Percentiles rank a stretch among this genome's conserved stretches.
Evolutionary conservation across 2,329 filamentous ascomycete genomes (phyloP).

Genomic region (Didymella exigua): DNA sequence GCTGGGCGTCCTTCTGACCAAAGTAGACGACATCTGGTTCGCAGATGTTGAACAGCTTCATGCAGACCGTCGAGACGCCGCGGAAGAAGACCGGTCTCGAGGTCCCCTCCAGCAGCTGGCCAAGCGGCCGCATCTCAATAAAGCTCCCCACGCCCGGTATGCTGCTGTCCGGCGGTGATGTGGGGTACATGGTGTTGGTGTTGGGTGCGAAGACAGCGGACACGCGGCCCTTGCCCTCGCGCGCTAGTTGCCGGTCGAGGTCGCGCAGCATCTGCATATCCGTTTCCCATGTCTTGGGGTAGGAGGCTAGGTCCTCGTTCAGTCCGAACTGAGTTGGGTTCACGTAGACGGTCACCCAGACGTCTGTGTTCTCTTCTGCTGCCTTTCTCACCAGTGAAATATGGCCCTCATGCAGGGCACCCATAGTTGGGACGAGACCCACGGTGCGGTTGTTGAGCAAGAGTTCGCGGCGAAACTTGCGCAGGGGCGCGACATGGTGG

Average conservation of each 20-base stretch:
- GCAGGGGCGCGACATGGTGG: conserved; percentile 74
- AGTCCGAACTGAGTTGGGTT: conserved; percentile 96
- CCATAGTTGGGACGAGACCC: conserved; percentile 95
- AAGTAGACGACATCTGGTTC: conserved; percentile 84
- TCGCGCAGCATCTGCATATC: conserved; percentile 71
- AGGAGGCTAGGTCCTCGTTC: conserved; percentile 84
- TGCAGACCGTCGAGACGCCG: conserved; percentile 93
- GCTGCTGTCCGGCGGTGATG: conserved; percentile 73
- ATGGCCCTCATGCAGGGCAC: conserved; percentile 92
- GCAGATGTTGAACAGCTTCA: conserved; percentile 88
- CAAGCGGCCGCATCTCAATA: conserved; percentile 85
- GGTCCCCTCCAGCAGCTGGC: conserved; percentile 79
- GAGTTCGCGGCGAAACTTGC: conserved; percentile 71
- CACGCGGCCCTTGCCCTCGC: conserved; percentile 64
- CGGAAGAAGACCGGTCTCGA: conserved; percentile 93
- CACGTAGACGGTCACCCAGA: conserved; percentile 91
- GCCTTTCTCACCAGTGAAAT: conserved; percentile 83
- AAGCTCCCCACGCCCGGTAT: conserved; percentile 83
- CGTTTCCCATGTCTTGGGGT: conserved; percentile 85
- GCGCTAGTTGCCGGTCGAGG: conserved; percentile 75
- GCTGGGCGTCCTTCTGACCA: conserved; percentile 97
- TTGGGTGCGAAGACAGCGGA: conserved; percentile 85
- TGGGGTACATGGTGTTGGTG: conserved; percentile 86
- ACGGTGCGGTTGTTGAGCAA: conserved; percentile 72
- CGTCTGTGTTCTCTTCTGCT: conserved; percentile 80